Conservation (phyloP, 768 basidiomycete species). For the Mrakia gelida region DNA sequence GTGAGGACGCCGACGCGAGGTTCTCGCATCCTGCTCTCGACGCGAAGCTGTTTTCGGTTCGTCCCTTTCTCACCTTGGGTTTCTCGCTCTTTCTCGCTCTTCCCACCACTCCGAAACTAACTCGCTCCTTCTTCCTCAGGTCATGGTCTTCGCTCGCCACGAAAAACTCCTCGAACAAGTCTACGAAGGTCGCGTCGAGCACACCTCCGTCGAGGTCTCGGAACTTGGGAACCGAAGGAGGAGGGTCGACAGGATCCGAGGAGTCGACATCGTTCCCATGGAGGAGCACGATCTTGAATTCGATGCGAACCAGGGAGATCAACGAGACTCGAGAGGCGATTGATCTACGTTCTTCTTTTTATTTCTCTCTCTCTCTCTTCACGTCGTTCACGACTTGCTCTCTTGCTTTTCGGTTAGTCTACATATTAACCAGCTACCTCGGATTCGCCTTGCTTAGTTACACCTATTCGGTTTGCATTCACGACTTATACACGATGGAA, state of each 20-base stretch:
- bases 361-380: too few species aligned
- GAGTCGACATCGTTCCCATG: constrained; percentile 15
- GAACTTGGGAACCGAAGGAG: not conserved
- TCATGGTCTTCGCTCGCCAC: constrained; percentile 1
- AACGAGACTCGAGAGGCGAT: not conserved
- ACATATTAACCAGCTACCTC: too few species aligned
- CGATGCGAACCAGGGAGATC: not conserved
- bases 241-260: not conserved
- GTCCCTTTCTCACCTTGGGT: not conserved
- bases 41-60: not conserved
- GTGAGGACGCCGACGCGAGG: not conserved
- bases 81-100: not conserved
- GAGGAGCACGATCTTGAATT: not conserved
- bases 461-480: too few species aligned
- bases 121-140: not conserved
- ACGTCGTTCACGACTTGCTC: too few species aligned
- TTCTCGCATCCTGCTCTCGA: constrained; percentile 16
- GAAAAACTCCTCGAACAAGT: not conserved
- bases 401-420: too few species aligned
- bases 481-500: too few species aligned
- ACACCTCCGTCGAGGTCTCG: constrained; percentile 12
- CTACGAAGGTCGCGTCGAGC: not conserved
- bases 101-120: not conserved
- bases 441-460: too few species aligned
- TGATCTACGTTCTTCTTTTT: not conserved